These are phyloP conservation scores for Penicillium waksmanii DNA, from an alignment of 495 filamentous ascomycete species.

Conservation along the genomic window DNA sequence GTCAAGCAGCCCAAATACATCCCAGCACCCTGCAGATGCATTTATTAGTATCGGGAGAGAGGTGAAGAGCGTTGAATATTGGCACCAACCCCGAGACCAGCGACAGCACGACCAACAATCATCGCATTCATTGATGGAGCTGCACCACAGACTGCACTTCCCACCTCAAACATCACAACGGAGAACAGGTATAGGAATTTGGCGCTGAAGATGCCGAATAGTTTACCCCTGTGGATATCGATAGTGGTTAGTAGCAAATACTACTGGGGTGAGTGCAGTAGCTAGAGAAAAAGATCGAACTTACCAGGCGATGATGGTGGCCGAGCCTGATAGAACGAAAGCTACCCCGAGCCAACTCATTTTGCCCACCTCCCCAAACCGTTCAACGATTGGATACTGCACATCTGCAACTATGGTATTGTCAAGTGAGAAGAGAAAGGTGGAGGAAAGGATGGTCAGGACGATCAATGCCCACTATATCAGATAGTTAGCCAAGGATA, in stretches of 20 bases:
- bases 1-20: conserved; percentile 43
- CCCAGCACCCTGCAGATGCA: conserved; percentile 28
- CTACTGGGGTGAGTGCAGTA: too few relatives aligned
- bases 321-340: conserved; percentile 52
- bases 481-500: not conserved
- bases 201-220: conserved; percentile 55
- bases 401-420: conserved; percentile 66
- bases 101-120: conserved; percentile 57
- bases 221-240: conserved; percentile 27
- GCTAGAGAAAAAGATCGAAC: not conserved
- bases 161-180: conserved; percentile 54
- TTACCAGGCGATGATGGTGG: conserved; percentile 48
- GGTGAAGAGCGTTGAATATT: not conserved
- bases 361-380: conserved; percentile 55
- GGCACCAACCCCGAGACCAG: conserved; percentile 28
- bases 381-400: conserved; percentile 54
- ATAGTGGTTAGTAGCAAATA: too few relatives aligned
- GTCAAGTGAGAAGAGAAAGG: conserved; percentile 61
- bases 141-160: conserved; percentile 57
- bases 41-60: not conserved
- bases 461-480: conserved; percentile 39
- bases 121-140: conserved; percentile 55
- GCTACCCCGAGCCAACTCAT: conserved; percentile 60
- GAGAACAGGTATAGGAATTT: conserved; percentile 58
- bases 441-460: conserved; percentile 47